A percentile compares a stretch with the other conserved stretches of the same genome.
phyloP scores from a whole-genome alignment of 2,329 filamentous ascomycete genomes.

The Catunica adiposa region DNA sequence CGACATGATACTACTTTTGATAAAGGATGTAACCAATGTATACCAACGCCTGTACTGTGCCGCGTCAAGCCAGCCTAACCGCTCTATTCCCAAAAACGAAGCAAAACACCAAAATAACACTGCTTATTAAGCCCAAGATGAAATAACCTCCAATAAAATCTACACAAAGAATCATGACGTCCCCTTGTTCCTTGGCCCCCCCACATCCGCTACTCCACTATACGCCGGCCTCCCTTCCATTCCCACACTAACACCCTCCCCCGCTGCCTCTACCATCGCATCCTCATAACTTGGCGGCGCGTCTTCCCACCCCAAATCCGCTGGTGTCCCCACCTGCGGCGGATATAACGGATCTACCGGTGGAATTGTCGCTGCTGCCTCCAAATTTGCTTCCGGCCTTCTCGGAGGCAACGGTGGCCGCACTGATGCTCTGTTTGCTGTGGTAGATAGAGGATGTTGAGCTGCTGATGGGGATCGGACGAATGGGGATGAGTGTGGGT shows the following conservation, averaged over 20 bases:
- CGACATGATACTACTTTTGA: too few species aligned
- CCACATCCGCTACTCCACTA: not conserved
- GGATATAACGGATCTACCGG: constrained; percentile 38
- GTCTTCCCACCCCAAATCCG: constrained; percentile 41
- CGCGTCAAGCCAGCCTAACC: too few species aligned
- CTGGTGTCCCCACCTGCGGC: constrained; percentile 35
- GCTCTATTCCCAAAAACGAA: too few species aligned
- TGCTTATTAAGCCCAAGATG: too few species aligned
- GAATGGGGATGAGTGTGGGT: not conserved
- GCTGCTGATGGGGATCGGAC: not conserved
- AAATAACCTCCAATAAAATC: too few species aligned
- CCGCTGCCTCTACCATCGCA: constrained; percentile 62
- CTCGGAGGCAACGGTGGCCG: constrained; percentile 16
- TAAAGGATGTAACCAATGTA: too few species aligned
- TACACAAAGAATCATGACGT: too few species aligned
- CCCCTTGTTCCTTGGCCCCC: not conserved
- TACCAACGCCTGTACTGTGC: too few species aligned
- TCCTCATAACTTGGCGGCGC: constrained; percentile 94
- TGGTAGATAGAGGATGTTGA: not conserved
- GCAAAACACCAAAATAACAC: too few species aligned
- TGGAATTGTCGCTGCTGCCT: constrained; percentile 18
- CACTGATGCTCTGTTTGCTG: not conserved
- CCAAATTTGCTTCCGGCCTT: constrained; percentile 13
- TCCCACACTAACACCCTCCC: constrained; percentile 36
- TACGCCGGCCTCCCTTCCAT: constrained; percentile 1